Percentiles rank a stretch among this genome's conserved stretches.
Conservation (phyloP, 2,329 filamentous ascomycete species). For the Calcarisporium arbuscula region DNA sequence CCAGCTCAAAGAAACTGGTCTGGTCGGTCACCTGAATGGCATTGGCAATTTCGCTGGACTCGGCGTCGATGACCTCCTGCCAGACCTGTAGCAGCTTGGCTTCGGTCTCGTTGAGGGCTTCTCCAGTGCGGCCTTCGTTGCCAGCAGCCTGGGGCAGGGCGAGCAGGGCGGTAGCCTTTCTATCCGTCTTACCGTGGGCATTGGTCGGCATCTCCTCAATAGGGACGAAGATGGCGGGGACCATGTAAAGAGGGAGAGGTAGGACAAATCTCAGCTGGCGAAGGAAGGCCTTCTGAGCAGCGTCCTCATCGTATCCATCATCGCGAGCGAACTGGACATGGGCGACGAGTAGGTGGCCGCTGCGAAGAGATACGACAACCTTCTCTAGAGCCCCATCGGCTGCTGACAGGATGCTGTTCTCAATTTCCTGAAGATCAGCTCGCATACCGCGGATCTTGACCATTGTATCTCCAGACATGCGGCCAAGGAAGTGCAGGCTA, state of each 20-base stretch:
- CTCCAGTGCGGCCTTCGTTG: background rate
- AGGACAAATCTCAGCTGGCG: constrained; percentile 10
- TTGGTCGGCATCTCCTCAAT: constrained; percentile 22
- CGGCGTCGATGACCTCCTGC: background rate
- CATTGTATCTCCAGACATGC: constrained; percentile 34
- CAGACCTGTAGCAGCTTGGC: background rate
- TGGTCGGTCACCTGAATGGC: background rate
- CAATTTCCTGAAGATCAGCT: constrained; percentile 39
- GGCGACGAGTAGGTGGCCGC: constrained; percentile 18
- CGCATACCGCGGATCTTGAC: constrained; percentile 39
- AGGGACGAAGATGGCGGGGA: constrained; percentile 19
- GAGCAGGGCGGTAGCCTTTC: constrained; percentile 15
- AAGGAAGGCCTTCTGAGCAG: constrained; percentile 6
- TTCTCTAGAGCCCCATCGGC: constrained; percentile 11
- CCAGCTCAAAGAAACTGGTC: constrained; percentile 33
- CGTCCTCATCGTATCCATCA: too few species aligned
- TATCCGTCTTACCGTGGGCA: constrained; percentile 23
- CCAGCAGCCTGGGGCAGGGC: constrained; percentile 11
- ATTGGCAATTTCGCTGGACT: background rate
- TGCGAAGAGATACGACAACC: constrained; percentile 17
- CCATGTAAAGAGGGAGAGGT: constrained; percentile 26
- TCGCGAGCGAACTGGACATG: constrained; percentile 18
- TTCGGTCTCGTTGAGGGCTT: background rate
- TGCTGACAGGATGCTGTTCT: constrained; percentile 14
- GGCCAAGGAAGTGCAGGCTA: constrained; percentile 26